Evolutionary conservation across 257 asterid genomes (phyloP).

Genomic region (Voacanga thouarsii): DNA sequence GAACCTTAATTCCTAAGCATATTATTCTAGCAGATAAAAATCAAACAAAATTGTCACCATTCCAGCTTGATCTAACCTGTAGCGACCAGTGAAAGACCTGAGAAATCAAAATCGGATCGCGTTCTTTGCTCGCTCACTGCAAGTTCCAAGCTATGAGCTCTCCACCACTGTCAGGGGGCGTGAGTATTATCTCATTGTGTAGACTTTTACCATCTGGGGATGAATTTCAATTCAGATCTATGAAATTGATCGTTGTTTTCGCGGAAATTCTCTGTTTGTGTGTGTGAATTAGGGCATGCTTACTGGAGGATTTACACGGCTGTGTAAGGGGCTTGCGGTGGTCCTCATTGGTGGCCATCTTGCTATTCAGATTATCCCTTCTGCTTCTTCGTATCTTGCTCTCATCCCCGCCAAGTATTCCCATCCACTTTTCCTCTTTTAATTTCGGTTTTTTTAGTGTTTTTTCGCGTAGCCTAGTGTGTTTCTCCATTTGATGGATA

Average conservation of each 20-base stretch:
- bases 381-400: conserved; percentile 75
- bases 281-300: conserved; percentile 33
- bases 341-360: conserved; percentile 81
- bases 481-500: neutral
- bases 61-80: neutral
- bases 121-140: neutral
- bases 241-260: neutral
- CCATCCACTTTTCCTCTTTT: neutral
- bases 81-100: neutral
- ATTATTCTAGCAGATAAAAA: neutral
- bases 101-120: conserved; percentile 9
- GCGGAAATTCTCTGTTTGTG: neutral
- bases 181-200: conserved; percentile 2
- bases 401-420: conserved; percentile 92
- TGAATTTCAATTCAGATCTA: conserved; percentile 14
- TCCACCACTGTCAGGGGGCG: conserved; percentile 41
- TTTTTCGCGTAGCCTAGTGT: neutral
- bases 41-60: neutral
- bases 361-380: conserved; percentile 65
- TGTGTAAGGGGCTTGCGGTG: conserved; percentile 84
- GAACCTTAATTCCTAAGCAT: conserved; percentile 11
- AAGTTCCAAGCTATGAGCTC: conserved; percentile 39
- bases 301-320: conserved; percentile 68
- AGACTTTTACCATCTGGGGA: neutral
- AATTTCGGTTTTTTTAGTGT: neutral